Evolutionary conservation across 2,329 filamentous ascomycete genomes (phyloP).

Genomic region (Cordyceps cicadae): DNA sequence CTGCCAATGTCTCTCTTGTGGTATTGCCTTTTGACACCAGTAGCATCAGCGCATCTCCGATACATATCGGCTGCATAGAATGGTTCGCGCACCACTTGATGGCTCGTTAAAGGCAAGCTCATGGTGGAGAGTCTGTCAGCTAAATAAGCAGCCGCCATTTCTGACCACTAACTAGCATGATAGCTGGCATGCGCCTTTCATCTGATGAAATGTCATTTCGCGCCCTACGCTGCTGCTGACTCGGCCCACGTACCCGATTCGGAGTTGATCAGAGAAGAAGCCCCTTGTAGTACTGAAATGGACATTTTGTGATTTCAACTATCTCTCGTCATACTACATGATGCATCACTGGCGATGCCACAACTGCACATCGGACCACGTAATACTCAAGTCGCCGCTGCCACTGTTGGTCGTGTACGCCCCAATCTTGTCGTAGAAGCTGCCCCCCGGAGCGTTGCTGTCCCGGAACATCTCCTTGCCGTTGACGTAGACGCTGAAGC

Average conservation of each 20-base stretch:
- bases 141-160: too few relatives aligned
- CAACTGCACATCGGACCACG: constrained; percentile 6
- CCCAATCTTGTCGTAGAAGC: constrained; percentile 20
- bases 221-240: too few relatives aligned
- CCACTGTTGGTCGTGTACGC: constrained; percentile 19
- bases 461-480: constrained; percentile 16
- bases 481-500: constrained; percentile 19
- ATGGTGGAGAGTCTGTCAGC: not conserved
- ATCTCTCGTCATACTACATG: too few relatives aligned
- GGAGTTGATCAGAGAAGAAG: too few relatives aligned
- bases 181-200: not conserved
- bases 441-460: constrained; percentile 16
- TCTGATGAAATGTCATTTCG: not conserved
- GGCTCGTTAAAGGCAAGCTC: not conserved
- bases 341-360: not conserved
- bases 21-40: not conserved
- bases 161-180: not conserved
- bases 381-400: constrained; percentile 11
- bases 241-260: not conserved
- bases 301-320: too few relatives aligned
- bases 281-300: too few relatives aligned
- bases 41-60: too few relatives aligned
- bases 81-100: not conserved
- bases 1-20: not conserved
- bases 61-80: not conserved